Percentiles rank a stretch among this genome's conserved stretches.
Evolutionary conservation across 2,329 filamentous ascomycete genomes (phyloP).

Genomic region (Penicillium sp.): DNA sequence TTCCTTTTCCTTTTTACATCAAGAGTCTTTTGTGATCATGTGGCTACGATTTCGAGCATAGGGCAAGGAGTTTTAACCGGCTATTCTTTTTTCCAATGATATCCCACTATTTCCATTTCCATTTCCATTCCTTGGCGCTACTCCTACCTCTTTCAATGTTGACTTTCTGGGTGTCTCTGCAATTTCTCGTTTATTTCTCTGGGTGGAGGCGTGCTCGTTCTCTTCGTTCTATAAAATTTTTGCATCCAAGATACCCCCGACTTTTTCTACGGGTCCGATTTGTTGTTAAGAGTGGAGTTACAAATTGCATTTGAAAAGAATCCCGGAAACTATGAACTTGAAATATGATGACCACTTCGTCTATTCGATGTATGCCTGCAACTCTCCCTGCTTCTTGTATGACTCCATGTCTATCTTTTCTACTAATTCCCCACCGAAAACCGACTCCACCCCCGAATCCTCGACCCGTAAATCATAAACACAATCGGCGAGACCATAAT

Average conservation of each 20-base stretch:
- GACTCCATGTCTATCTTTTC: not conserved
- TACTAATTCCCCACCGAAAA: slow-evolving; percentile 17
- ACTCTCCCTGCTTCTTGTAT: not conserved
- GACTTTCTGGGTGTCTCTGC: slow-evolving; percentile 2
- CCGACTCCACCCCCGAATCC: slow-evolving; percentile 27
- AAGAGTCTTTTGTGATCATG: slow-evolving; percentile 17
- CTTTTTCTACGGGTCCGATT: slow-evolving; percentile 5
- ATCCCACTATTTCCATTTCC: slow-evolving; percentile 18
- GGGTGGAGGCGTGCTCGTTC: not conserved
- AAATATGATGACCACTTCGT: not conserved
- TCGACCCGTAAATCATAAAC: slow-evolving; percentile 24
- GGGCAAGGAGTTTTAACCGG: slow-evolving; percentile 21
- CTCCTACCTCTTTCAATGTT: slow-evolving; percentile 2
- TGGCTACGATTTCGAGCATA: slow-evolving; percentile 26
- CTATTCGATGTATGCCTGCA: not conserved
- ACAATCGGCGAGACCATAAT: slow-evolving; percentile 67
- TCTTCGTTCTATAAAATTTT: slow-evolving; percentile 1
- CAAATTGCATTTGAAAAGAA: not conserved
- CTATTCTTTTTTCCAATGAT: slow-evolving; percentile 11
- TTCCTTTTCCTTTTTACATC: slow-evolving; percentile 8
- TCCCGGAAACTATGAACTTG: too few species aligned
- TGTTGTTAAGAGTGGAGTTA: not conserved
- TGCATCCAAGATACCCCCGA: slow-evolving; percentile 25
- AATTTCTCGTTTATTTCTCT: not conserved
- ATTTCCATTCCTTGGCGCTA: slow-evolving; percentile 21